Evolutionary conservation across 225 moss, liverwort and hornwort genomes (phyloP), one percentile per base, ranked within the genome.

Genomic region (Lunularia cruciata): DNA sequence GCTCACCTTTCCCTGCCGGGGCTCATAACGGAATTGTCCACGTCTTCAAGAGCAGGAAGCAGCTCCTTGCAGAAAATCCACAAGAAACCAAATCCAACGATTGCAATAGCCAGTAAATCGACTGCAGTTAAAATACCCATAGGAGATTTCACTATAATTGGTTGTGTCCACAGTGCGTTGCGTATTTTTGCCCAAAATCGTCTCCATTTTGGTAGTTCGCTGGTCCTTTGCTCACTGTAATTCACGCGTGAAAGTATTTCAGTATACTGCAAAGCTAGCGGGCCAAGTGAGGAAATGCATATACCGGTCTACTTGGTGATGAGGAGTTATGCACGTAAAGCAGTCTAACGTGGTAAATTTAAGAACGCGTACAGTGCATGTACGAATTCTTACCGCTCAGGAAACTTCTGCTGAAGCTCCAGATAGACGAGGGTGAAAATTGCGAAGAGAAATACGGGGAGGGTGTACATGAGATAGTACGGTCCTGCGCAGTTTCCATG

Each of bases 11-110:
- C 79, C 3, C 71, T 78, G 55, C 79, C 84, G 0, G 74, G 64
- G 0, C 0, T 45, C 86, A 87, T 84, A 0, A 0, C 43, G 19
- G 42, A 14, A 0, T 55, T 4, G 77, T 87, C 84, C 5, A 87
- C 84, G 4, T 0, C 0, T 20, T 84, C 46, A 49, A 81, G 63
- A 71, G 65, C 52, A 30, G 86, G 86, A 28, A 77, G 57, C 66
- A 87, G 71, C 34, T 76, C 52, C 70, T 84, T 73, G 72, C 83
- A 69, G 57, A 84, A 12, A 25, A 87, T 84, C 86, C 86, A 87
- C 23, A 87, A 34, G 8, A 84, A 84, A 23, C 43, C 76, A 10
- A 84, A 82, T 27, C 63, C 4, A 47, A 84, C 84, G n/a, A 77
- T 37, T 1, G 67, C 67, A 11, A 84, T 82, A 0, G 64, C 76